These are phyloP conservation scores for Zoysia pacifica DNA, from an alignment of 176 grass and related monocot species.

Conservation along the genomic window DNA sequence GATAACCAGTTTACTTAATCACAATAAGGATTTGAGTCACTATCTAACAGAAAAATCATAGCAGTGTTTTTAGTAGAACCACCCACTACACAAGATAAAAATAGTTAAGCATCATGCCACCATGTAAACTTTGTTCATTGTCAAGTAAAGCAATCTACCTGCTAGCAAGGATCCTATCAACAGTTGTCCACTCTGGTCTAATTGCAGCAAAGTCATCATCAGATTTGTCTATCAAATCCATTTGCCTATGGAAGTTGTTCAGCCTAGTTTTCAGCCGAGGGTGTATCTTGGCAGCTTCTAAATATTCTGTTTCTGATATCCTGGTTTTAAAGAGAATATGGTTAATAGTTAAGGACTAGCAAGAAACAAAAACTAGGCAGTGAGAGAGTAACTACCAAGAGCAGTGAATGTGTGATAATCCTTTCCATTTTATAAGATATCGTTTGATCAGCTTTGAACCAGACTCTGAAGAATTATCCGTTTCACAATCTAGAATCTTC, in stretches of 20 bases:
- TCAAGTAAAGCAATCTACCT: conserved; percentile 53
- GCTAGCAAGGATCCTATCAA: conserved; percentile 84
- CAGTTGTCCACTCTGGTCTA: conserved; percentile 92
- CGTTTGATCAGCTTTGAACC: conserved; percentile 57
- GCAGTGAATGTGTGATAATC: conserved; percentile 89
- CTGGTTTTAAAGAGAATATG: conserved; percentile 51
- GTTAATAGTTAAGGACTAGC: conserved; percentile 31
- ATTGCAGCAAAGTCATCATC: conserved; percentile 88
- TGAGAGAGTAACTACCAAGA: conserved; percentile 69
- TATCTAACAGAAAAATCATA: conserved; percentile 15
- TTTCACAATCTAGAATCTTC: conserved; percentile 91
- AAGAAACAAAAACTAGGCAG: conserved; percentile 28
- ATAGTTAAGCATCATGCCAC: conserved; percentile 7
- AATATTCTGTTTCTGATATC: conserved; percentile 85
- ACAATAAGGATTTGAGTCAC: conserved; percentile 22
- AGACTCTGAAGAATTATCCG: conserved; percentile 50
- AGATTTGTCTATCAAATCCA: conserved; percentile 65
- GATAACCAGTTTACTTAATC: conserved; percentile 2
- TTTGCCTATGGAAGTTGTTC: conserved; percentile 78
- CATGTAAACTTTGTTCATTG: conserved; percentile 13
- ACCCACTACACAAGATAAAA: conserved; percentile 35
- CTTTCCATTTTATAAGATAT: conserved; percentile 99
- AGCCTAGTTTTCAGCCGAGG: conserved; percentile 87
- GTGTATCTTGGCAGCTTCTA: conserved; percentile 73
- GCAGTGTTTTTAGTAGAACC: neutral